phyloP scores from a whole-genome alignment of 306 rosid genomes.

The Rubus idaeus region DNA sequence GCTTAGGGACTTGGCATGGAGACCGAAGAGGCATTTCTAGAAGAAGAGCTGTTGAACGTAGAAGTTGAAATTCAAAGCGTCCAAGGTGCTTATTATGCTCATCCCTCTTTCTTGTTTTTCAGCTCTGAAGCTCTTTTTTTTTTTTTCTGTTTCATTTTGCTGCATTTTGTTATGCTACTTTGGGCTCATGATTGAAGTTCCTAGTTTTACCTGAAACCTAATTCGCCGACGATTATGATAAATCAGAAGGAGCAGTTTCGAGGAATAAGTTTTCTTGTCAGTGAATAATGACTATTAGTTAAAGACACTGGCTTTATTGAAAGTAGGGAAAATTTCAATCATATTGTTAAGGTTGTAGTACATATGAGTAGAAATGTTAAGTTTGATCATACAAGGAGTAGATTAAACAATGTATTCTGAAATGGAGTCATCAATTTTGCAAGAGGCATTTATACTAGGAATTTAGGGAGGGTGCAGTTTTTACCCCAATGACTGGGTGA shows the following conservation, averaged over 20 bases:
- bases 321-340: background rate
- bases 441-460: background rate
- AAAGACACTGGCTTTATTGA: background rate
- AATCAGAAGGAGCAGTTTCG: background rate
- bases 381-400: background rate
- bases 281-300: background rate
- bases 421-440: background rate
- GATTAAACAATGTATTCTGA: background rate
- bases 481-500: background rate
- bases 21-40: constrained; percentile 41
- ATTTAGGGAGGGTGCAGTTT: background rate
- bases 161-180: background rate
- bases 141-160: background rate
- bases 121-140: background rate
- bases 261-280: background rate
- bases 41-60: constrained; percentile 69
- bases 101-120: background rate
- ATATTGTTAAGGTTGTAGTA: background rate
- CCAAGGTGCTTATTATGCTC: constrained; percentile 49
- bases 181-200: background rate
- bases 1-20: constrained; percentile 42
- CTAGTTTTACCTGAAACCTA: background rate
- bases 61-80: constrained; percentile 74
- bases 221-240: background rate
- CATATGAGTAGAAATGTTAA: background rate